Evolutionary conservation across 1,284 basidiomycete genomes (phyloP).

Genomic region (Ganoderma boninense): DNA sequence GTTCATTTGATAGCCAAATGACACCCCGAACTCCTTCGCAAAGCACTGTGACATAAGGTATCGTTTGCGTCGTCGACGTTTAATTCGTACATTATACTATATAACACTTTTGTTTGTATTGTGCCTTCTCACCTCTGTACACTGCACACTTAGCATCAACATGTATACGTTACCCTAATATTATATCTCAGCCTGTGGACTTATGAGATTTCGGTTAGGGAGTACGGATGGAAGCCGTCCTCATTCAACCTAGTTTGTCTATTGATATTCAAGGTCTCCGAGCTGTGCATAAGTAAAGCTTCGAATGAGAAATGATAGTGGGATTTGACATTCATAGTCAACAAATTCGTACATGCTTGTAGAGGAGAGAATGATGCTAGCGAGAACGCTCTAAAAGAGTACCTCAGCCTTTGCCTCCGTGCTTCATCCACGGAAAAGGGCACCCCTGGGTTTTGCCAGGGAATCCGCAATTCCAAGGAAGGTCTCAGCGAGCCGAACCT

Average conservation of each 20-base stretch:
- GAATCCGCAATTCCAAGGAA: slow-evolving; percentile 72
- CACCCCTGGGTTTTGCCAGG: slow-evolving; percentile 61
- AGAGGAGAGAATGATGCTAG: not conserved
- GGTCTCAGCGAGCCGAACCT: slow-evolving; percentile 66
- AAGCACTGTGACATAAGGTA: not conserved
- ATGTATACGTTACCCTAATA: not conserved
- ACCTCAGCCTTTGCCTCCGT: too few species aligned
- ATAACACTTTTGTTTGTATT: not conserved
- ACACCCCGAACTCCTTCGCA: not conserved
- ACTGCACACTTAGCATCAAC: not conserved
- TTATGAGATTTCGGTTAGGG: too few species aligned
- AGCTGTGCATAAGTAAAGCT: too few species aligned
- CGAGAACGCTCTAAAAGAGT: not conserved
- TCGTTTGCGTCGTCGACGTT: too few species aligned
- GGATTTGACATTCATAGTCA: not conserved
- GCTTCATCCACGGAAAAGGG: slow-evolving; percentile 44
- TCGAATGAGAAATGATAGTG: too few species aligned
- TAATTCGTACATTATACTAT: not conserved
- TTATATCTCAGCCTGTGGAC: not conserved
- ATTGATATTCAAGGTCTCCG: too few species aligned
- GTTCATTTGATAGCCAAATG: not conserved
- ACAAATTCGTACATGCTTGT: not conserved
- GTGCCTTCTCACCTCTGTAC: not conserved
- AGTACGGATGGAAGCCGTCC: too few species aligned
- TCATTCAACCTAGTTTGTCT: too few species aligned